These are phyloP conservation scores for Phytopythium ostracodes DNA, from an alignment of 352 stramenopile species.

Conservation along the genomic window DNA sequence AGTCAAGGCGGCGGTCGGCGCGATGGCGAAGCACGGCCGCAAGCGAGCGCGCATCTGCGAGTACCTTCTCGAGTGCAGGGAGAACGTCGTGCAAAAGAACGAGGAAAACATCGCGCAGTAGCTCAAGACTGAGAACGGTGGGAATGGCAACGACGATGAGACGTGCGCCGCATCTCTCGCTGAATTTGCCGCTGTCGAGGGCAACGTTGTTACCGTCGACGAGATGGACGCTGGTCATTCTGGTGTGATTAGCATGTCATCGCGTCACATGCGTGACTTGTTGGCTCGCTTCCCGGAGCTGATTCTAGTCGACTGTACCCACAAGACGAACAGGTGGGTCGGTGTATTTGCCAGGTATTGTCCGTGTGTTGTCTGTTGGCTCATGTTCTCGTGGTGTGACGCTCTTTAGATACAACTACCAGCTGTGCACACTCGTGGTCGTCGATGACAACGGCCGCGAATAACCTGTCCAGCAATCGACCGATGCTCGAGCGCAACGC, in stretches of 20 bases:
- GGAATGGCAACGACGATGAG: not conserved
- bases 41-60: not conserved
- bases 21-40: not conserved
- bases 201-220: not conserved
- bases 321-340: not conserved
- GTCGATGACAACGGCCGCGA: not conserved
- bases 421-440: constrained; percentile 5
- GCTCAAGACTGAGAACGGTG: not conserved
- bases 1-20: not conserved
- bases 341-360: not conserved
- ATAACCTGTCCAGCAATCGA: constrained; percentile 8
- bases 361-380: too few relatives aligned
- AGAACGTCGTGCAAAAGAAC: not conserved
- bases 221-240: not conserved
- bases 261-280: not conserved
- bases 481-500: constrained; percentile 8
- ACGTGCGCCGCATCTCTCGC: not conserved
- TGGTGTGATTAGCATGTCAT: not conserved
- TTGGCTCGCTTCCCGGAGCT: not conserved
- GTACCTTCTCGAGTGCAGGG: not conserved
- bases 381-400: not conserved
- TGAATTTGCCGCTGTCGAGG: not conserved
- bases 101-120: not conserved
- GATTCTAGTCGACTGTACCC: not conserved
- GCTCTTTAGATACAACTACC: constrained; percentile 23